Evolutionary conservation across 768 basidiomycete species (phyloP), one percentile per base, ranked within the genome.

Genomic region (Leccinum subtestaceum): DNA sequence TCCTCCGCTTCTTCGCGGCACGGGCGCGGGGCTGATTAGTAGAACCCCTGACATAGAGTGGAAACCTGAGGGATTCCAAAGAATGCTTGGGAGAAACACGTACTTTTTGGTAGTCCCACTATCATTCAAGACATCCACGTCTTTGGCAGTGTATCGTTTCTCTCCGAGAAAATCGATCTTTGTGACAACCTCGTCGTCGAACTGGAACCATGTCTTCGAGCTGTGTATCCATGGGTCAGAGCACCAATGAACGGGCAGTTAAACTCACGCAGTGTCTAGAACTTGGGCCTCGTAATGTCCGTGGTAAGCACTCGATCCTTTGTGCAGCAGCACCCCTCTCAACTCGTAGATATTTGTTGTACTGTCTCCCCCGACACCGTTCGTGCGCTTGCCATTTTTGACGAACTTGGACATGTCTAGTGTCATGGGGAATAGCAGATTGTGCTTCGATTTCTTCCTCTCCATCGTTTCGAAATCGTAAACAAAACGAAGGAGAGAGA

Each of bases 401-500:
- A 93, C 62, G 68, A 86, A 94, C 29, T 69, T 78, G 52, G 74
- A 76, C 91, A 98, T 93, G 65, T 92, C 82, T 17, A 97, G 76
- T 8, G 72, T 70, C 19, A 76, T 77, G 0, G 95, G 94, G 72
- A 93, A 98, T n/a, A 80, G 76, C 46, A 98, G 84, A 32, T 78
- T 74, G 60, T 91, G 82, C 71, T 94, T 94, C 55, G 87, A 88
- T 75, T 98, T 98, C 74, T 87, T 91, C 61, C 96, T 85, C 65
- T 89, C 85, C 80, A 88, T 84, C 0, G 87, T 84, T 23, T 84
- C 74, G 34, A 87, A 64, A 73, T 95, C 92, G 66, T 89, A 98
- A 29, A 92, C 85, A 73, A 98, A 98, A n/a, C 96, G 91, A 57
- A 96, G 81, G 53, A 98, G 75, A 21, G 94, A 94, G 66, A 98